phyloP scores from a whole-genome alignment of 768 basidiomycete genomes.

The Auricularia cornea region DNA sequence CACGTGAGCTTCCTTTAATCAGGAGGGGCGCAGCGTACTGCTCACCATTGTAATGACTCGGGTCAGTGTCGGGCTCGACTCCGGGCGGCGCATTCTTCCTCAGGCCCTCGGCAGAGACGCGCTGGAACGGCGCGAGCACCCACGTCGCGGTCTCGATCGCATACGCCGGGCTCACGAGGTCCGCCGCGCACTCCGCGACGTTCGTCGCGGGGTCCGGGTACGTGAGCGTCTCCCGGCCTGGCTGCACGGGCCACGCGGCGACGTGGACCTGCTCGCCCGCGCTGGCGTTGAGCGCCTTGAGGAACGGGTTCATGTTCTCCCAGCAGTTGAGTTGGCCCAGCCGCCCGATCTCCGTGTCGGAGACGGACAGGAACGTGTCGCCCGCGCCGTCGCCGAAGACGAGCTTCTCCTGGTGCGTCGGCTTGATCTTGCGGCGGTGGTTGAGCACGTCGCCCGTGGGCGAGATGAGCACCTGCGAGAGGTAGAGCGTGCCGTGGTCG shows the following conservation, averaged over 20 bases:
- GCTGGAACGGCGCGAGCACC: too few species aligned
- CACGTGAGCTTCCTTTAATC: too few species aligned
- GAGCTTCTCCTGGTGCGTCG: conserved; percentile 11
- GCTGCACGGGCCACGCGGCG: neutral
- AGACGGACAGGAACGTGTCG: neutral
- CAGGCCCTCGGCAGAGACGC: too few species aligned
- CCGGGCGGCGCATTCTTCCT: too few species aligned
- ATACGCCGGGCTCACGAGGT: too few species aligned
- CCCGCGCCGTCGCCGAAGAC: conserved; percentile 6
- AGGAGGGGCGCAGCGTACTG: too few species aligned
- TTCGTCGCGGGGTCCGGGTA: too few species aligned
- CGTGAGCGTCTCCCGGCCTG: too few species aligned
- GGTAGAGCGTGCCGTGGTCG: neutral
- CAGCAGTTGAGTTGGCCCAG: conserved; percentile 4
- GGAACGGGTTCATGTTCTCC: conserved; percentile 1
- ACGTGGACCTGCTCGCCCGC: neutral
- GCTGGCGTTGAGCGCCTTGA: neutral
- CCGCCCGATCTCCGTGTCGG: neutral
- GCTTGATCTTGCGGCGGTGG: conserved; percentile 4
- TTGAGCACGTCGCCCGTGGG: conserved; percentile 3
- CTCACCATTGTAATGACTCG: too few species aligned
- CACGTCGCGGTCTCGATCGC: too few species aligned
- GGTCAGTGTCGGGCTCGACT: too few species aligned
- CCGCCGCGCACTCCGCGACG: too few species aligned
- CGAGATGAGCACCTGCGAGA: conserved; percentile 4